These are phyloP conservation scores for Herpetomonas muscarum DNA, from an alignment of 208 protist genomes.

Conservation along the genomic window DNA sequence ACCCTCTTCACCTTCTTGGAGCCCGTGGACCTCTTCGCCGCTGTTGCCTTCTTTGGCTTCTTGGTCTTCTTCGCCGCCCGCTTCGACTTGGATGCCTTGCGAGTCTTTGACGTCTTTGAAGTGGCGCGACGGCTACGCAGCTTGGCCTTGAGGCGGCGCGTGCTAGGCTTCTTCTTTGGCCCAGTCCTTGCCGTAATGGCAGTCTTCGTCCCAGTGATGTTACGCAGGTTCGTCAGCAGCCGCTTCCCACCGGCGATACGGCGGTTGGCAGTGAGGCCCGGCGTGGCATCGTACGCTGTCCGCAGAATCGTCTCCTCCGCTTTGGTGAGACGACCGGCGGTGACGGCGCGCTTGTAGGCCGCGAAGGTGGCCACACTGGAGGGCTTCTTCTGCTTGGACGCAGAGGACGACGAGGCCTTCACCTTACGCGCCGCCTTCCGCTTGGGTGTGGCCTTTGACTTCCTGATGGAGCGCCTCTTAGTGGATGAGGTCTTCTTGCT, in stretches of 20 bases:
- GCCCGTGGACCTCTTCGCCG: background rate
- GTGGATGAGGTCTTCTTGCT: background rate
- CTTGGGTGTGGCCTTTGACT: background rate
- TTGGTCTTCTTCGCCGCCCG: background rate
- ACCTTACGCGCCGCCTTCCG: background rate
- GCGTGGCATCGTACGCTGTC: background rate
- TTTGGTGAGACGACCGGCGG: background rate
- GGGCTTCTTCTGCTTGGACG: background rate
- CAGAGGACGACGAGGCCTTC: background rate
- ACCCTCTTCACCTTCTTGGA: background rate
- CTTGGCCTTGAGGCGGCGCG: background rate
- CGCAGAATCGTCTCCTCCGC: background rate
- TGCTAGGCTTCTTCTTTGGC: background rate
- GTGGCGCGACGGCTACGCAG: background rate
- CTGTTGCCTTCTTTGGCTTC: conserved; percentile 17
- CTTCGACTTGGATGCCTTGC: conserved; percentile 1
- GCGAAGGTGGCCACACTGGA: background rate
- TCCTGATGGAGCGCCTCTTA: background rate
- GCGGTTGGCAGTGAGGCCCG: background rate
- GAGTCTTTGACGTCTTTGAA: background rate
- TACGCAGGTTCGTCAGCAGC: background rate
- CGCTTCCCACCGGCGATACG: background rate
- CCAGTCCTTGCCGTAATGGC: conserved; percentile 5
- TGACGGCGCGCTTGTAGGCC: background rate
- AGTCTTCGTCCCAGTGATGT: background rate